A percentile compares a stretch with the other conserved stretches of the same genome.
Evolutionary conservation across 495 filamentous ascomycete species (phyloP).

Genomic region (Xylaria venustula): DNA sequence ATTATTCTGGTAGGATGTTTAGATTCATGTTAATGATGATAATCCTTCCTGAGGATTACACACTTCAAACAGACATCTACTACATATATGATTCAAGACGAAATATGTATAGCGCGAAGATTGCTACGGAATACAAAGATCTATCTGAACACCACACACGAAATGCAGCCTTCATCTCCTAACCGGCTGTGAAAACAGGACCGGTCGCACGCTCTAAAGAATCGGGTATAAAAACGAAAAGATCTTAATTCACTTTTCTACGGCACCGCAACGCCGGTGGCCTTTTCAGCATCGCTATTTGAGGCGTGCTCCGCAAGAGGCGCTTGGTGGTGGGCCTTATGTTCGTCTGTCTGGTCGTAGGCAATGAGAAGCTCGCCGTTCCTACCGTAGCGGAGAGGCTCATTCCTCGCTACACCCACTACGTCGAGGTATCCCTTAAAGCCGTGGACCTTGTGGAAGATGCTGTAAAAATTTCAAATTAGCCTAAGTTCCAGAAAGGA

Average conservation of each 20-base stretch:
- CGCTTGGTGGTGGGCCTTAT: constrained; percentile 26
- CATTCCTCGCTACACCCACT: constrained; percentile 56
- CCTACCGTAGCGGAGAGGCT: constrained; percentile 69
- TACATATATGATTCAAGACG: too few species aligned
- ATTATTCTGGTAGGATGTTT: too few species aligned
- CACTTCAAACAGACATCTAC: too few species aligned
- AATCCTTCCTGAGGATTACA: too few species aligned
- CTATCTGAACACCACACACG: too few species aligned
- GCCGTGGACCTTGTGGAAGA: constrained; percentile 61
- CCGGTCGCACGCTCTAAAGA: not conserved
- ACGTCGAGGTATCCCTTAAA: constrained; percentile 56
- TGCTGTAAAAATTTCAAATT: constrained; percentile 19
- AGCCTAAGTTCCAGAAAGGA: too few species aligned
- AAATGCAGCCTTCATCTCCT: too few species aligned
- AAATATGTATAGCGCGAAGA: too few species aligned
- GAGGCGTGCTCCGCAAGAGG: constrained; percentile 14
- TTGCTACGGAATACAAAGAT: too few species aligned
- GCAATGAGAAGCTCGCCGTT: constrained; percentile 65
- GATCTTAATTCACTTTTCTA: not conserved
- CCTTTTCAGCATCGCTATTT: constrained; percentile 22
- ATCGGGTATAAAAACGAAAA: not conserved
- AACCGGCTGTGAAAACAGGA: too few species aligned
- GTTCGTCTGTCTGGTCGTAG: constrained; percentile 49
- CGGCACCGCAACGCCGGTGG: not conserved
- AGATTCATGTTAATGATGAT: too few species aligned